Evolutionary conservation across 2,329 filamentous ascomycete species (phyloP).

Genomic region (Alternaria hordeiaustralica): DNA sequence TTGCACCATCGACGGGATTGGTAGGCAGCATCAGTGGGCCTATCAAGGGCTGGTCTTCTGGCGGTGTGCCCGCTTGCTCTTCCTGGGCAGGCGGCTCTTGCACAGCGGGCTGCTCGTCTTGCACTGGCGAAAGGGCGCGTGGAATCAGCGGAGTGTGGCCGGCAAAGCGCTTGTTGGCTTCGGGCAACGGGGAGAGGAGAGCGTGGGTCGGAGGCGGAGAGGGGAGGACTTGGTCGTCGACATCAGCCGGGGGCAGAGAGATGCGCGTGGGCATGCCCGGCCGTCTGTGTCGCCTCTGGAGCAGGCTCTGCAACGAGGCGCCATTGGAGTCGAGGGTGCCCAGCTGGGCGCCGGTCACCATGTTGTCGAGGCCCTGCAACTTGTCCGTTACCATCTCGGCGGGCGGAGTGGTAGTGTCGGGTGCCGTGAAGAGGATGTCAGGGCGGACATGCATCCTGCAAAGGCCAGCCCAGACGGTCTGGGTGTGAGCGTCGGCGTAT

Average conservation of each 20-base stretch:
- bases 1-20: constrained; percentile 39
- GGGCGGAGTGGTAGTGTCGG: constrained; percentile 38
- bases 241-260: constrained; percentile 26
- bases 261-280: constrained; percentile 32
- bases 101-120: constrained; percentile 13
- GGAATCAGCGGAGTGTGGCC: constrained; percentile 47
- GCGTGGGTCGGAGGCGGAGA: constrained; percentile 44
- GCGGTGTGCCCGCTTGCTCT: constrained; percentile 23
- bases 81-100: constrained; percentile 14
- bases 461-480: constrained; percentile 43
- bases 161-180: constrained; percentile 43
- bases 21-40: constrained; percentile 44
- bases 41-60: constrained; percentile 30
- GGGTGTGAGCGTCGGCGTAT: constrained; percentile 39
- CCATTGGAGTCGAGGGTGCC: constrained; percentile 5
- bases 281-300: constrained; percentile 32
- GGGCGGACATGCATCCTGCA: constrained; percentile 36
- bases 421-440: constrained; percentile 29
- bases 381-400: constrained; percentile 38
- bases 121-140: constrained; percentile 21
- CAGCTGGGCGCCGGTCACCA: constrained; percentile 9
- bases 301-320: constrained; percentile 23
- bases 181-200: constrained; percentile 41
- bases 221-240: constrained; percentile 34
- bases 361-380: constrained; percentile 18